These are phyloP conservation scores for Aspergillus niger DNA, from an alignment of 2,329 filamentous ascomycete species.

Conservation along the genomic window DNA sequence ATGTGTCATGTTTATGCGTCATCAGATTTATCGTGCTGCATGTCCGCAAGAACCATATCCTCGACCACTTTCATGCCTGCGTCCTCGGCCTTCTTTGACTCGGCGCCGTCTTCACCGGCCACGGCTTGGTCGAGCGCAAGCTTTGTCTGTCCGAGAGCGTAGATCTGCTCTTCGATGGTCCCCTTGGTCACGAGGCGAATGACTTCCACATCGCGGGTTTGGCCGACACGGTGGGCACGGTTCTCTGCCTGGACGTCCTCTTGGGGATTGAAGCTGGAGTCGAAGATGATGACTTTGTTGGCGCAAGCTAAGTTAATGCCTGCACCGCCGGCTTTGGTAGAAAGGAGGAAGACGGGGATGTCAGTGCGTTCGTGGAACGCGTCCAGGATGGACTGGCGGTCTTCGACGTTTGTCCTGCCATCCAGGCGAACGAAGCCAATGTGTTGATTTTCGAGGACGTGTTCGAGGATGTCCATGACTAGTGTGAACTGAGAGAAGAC, in stretches of 20 bases:
- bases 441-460: conserved; percentile 71
- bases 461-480: conserved; percentile 85
- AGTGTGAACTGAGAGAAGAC: conserved; percentile 94
- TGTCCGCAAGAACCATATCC: conserved; percentile 51
- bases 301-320: conserved; percentile 94
- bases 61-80: conserved; percentile 54
- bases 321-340: conserved; percentile 91
- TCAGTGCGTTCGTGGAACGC: conserved; percentile 73
- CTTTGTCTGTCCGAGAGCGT: conserved; percentile 88
- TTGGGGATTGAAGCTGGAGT: conserved; percentile 95
- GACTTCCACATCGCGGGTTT: conserved; percentile 87
- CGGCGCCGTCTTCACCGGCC: conserved; percentile 59
- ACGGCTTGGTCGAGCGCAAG: conserved; percentile 80
- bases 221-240: conserved; percentile 89
- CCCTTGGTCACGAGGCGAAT: conserved; percentile 76
- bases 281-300: conserved; percentile 97
- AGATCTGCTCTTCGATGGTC: conserved; percentile 92
- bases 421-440: conserved; percentile 85
- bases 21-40: conserved; percentile 29
- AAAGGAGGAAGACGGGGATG: conserved; percentile 89
- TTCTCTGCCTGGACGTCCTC: conserved; percentile 99
- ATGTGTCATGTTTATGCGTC: not conserved
- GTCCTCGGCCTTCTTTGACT: conserved; percentile 52
- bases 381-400: conserved; percentile 85
- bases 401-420: conserved; percentile 76